Evolutionary conservation across 495 filamentous ascomycete species (phyloP).

Genomic region (Alectoria sarmentosa): DNA sequence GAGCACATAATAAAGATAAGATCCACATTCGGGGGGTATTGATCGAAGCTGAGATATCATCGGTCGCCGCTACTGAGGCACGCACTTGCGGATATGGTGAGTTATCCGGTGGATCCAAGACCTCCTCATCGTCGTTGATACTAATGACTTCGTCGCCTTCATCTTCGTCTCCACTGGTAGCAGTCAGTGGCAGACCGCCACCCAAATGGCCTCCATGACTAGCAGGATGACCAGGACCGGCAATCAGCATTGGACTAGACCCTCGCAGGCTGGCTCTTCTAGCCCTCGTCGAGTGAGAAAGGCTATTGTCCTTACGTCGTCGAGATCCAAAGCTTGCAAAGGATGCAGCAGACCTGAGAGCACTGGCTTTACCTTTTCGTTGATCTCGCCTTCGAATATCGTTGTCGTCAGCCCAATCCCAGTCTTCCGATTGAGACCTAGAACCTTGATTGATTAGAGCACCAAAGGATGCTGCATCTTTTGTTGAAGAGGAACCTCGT

Average conservation of each 20-base stretch:
- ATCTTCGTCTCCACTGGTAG: constrained; percentile 11
- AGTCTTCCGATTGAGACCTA: constrained; percentile 2
- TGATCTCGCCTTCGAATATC: background rate
- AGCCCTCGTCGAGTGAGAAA: constrained; percentile 8
- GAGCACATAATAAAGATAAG: constrained; percentile 66
- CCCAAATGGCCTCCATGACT: constrained; percentile 8
- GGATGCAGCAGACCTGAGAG: background rate
- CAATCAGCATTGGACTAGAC: constrained; percentile 15
- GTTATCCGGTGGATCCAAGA: constrained; percentile 19
- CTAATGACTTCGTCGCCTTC: constrained; percentile 11
- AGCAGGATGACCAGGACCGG: constrained; percentile 13
- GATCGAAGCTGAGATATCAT: constrained; percentile 66
- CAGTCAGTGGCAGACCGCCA: background rate
- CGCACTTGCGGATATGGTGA: constrained; percentile 59
- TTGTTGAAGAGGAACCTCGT: background rate
- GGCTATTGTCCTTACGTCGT: background rate
- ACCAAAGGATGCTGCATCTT: constrained; percentile 13
- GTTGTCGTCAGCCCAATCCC: background rate
- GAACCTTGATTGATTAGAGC: constrained; percentile 5
- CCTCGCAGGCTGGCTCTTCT: constrained; percentile 5
- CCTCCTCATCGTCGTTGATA: constrained; percentile 7
- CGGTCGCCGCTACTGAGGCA: constrained; percentile 65
- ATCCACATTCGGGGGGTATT: constrained; percentile 87
- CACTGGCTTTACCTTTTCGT: background rate
- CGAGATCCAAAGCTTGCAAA: constrained; percentile 1